A percentile compares a stretch with the other conserved stretches of the same genome.
Evolutionary conservation across 768 basidiomycete genomes (phyloP).

Genomic region (Rhizopogon vinicolor): DNA sequence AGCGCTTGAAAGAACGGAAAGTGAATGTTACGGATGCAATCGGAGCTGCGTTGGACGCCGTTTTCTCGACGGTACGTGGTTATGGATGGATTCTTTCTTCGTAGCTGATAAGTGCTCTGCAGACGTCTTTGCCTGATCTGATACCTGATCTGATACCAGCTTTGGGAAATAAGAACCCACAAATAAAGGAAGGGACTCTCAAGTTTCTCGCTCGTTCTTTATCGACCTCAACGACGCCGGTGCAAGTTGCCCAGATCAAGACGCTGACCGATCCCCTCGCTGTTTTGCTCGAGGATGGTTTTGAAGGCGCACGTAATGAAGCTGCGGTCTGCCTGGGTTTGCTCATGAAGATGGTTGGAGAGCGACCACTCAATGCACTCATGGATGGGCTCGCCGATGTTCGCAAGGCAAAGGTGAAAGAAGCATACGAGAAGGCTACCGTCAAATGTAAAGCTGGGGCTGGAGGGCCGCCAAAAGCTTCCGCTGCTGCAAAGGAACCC

Average conservation of each 20-base stretch:
- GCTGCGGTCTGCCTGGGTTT: slow-evolving; percentile 87
- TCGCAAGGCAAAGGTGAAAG: slow-evolving; percentile 88
- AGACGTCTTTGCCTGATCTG: slow-evolving; percentile 80
- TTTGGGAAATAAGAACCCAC: slow-evolving; percentile 89
- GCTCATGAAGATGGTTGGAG: slow-evolving; percentile 96
- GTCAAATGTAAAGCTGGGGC: slow-evolving; percentile 80
- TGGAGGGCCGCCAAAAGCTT: slow-evolving; percentile 41
- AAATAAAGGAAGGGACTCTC: slow-evolving; percentile 90
- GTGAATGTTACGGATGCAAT: slow-evolving; percentile 85
- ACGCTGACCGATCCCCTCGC: slow-evolving; percentile 74
- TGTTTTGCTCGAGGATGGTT: slow-evolving; percentile 77
- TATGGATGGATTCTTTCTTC: slow-evolving; percentile 4
- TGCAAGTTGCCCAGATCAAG: slow-evolving; percentile 76
- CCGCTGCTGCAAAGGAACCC: slow-evolving; percentile 26
- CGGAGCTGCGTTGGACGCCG: slow-evolving; percentile 82
- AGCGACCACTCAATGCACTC: slow-evolving; percentile 81
- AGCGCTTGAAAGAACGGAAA: slow-evolving; percentile 93
- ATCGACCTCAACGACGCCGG: slow-evolving; percentile 60
- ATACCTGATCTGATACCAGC: slow-evolving; percentile 76
- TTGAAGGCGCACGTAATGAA: slow-evolving; percentile 84
- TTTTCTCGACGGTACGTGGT: slow-evolving; percentile 71
- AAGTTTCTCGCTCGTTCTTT: slow-evolving; percentile 84
- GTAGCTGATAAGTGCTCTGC: slow-evolving; percentile 6
- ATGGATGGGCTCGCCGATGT: slow-evolving; percentile 85
- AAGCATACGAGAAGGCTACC: slow-evolving; percentile 87